Evolutionary conservation across 495 filamentous ascomycete species (phyloP).

Genomic region (Lophiotrema nucula): DNA sequence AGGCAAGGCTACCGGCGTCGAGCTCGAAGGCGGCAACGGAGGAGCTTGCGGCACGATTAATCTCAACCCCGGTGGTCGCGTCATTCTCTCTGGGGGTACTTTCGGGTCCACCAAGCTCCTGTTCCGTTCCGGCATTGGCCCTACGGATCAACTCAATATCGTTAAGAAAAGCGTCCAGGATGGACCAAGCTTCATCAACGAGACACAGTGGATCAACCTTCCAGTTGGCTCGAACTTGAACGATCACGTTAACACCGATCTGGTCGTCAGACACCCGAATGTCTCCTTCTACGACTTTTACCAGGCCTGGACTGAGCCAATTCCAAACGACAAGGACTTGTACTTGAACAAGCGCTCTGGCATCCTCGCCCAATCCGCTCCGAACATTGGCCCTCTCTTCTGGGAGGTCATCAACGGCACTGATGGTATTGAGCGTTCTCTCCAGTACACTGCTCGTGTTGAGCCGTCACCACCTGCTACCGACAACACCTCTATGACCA

Average conservation of each 20-base stretch:
- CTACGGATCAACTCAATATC: constrained; percentile 39
- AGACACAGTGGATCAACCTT: constrained; percentile 67
- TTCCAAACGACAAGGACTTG: constrained; percentile 44
- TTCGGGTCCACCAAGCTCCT: constrained; percentile 75
- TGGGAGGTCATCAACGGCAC: constrained; percentile 59
- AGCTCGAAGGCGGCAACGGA: constrained; percentile 57
- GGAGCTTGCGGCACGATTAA: constrained; percentile 60
- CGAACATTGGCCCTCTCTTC: constrained; percentile 62
- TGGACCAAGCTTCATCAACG: constrained; percentile 47
- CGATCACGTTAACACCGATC: constrained; percentile 65
- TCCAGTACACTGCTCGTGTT: constrained; percentile 65
- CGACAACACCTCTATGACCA: constrained; percentile 52
- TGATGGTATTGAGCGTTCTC: constrained; percentile 63
- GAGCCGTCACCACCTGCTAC: constrained; percentile 39
- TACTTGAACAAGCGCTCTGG: constrained; percentile 57
- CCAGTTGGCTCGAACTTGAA: constrained; percentile 73
- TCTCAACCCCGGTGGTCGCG: constrained; percentile 60
- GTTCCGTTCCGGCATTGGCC: constrained; percentile 42
- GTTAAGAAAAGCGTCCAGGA: constrained; percentile 36
- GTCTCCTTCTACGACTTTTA: constrained; percentile 67
- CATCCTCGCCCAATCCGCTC: constrained; percentile 67
- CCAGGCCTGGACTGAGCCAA: constrained; percentile 54
- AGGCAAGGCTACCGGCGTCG: constrained; percentile 63
- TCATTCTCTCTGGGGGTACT: constrained; percentile 67
- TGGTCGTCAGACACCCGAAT: constrained; percentile 60